Conservation (phyloP, 495 filamentous ascomycete species). For the Penicillium egyptiacum region DNA sequence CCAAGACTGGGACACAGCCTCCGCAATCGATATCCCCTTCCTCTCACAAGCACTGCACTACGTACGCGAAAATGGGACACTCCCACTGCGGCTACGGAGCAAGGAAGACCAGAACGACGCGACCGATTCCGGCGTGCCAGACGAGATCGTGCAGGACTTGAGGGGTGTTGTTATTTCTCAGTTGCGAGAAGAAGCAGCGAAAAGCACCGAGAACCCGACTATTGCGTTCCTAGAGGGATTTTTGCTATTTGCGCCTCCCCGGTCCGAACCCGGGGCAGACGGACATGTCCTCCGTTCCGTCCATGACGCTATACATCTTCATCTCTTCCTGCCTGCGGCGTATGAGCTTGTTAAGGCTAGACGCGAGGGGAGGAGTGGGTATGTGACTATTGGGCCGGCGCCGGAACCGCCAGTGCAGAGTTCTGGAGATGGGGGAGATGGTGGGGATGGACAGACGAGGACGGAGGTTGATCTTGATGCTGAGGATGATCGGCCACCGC, state of each 20-base stretch:
- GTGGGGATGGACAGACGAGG: background rate
- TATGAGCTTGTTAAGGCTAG: slow-evolving; percentile 61
- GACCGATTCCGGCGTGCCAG: slow-evolving; percentile 50
- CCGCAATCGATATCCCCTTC: slow-evolving; percentile 64
- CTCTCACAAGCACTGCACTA: slow-evolving; percentile 61
- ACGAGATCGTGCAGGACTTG: slow-evolving; percentile 17
- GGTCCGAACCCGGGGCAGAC: slow-evolving; percentile 1
- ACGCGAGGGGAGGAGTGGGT: slow-evolving; percentile 72
- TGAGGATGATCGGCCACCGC: slow-evolving; percentile 46
- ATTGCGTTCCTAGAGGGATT: slow-evolving; percentile 76
- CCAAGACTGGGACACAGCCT: slow-evolving; percentile 84
- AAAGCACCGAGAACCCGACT: slow-evolving; percentile 18
- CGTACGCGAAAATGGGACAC: slow-evolving; percentile 62
- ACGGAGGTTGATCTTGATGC: slow-evolving; percentile 36
- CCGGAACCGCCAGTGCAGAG: slow-evolving; percentile 19
- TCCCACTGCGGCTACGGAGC: slow-evolving; percentile 63
- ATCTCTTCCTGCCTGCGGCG: slow-evolving; percentile 69
- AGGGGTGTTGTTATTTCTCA: slow-evolving; percentile 14
- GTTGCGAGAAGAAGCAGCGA: background rate
- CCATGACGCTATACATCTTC: slow-evolving; percentile 63
- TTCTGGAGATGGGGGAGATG: background rate
- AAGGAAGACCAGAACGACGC: slow-evolving; percentile 77
- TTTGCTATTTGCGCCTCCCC: slow-evolving; percentile 64
- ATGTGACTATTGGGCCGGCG: slow-evolving; percentile 71
- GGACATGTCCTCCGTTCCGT: slow-evolving; percentile 35